phyloP scores from a whole-genome alignment of 2,329 filamentous ascomycete genomes.

The Trichoderma gracile region DNA sequence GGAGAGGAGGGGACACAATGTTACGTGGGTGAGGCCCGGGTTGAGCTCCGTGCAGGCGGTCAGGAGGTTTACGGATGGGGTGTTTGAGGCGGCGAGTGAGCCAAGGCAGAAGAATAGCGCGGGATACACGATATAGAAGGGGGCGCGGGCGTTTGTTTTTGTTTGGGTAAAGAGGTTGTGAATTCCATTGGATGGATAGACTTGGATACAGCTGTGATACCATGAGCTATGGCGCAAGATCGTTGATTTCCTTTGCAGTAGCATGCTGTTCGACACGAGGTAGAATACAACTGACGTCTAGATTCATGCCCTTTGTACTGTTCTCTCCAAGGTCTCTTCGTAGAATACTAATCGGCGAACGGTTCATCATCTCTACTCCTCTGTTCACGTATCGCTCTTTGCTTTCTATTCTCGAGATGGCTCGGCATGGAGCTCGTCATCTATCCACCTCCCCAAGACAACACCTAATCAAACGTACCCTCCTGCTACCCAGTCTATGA shows the following conservation, averaged over 20 bases:
- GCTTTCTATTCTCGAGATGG: background rate
- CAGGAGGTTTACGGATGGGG: constrained; percentile 59
- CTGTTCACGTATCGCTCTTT: background rate
- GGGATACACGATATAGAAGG: constrained; percentile 52
- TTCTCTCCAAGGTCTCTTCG: too few species aligned
- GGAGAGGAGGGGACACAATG: constrained; percentile 65
- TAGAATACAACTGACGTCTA: too few species aligned
- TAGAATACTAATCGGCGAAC: too few species aligned
- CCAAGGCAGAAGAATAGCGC: constrained; percentile 71
- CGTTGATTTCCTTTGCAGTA: background rate
- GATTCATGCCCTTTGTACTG: too few species aligned
- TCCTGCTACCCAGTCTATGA: constrained; percentile 16
- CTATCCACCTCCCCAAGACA: constrained; percentile 1
- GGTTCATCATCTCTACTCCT: too few species aligned
- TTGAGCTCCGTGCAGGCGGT: constrained; percentile 72
- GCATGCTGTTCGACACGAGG: too few species aligned
- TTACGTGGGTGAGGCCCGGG: constrained; percentile 66
- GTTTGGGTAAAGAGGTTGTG: too few species aligned
- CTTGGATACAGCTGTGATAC: constrained; percentile 12
- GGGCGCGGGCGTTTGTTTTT: too few species aligned
- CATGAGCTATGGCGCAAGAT: constrained; percentile 6
- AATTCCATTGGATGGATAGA: background rate
- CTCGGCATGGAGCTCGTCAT: background rate
- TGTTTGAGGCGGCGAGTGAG: constrained; percentile 77
- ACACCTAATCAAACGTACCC: constrained; percentile 3